Evolutionary conservation across 2,329 filamentous ascomycete genomes (phyloP), one percentile per base, ranked within the genome.

Genomic region (Colletotrichum somersetense): DNA sequence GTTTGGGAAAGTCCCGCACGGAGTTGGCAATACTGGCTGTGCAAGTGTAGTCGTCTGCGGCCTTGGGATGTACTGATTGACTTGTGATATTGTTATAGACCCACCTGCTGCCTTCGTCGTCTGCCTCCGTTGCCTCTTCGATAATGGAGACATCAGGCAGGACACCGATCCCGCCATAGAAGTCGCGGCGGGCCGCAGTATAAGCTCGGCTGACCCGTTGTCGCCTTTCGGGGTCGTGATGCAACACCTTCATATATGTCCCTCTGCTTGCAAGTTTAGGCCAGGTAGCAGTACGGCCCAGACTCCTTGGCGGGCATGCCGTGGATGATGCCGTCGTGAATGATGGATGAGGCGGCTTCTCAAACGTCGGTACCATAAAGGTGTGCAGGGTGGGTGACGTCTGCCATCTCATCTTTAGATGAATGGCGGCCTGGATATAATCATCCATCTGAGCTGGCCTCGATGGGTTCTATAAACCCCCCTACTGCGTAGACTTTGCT

Each of bases 331-430:
- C 30, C 48, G 48, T 8, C 48, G 3, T 50, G 30, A 46, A 11
- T 6, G 20, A 46, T 20, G 44, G 46, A 48, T n/a, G 12, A 48
- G 20, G 46, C 20, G 46, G 46, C 20, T n/a, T 5, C 46, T 48
- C 20, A 23, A 53, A 33, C 26, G 3, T 30, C 6, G 50, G 26
- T 33, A 48, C 26, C 48, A 52, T 16, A 18, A 26, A 52, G 14
- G 23, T 23, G 48, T 30, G 50, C 12, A 20, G 35, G 55, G 18
- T n/a, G 20, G 46, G 7, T 40, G 55, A 16, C 38, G 14, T 57
- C 20, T n/a, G 55, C 35, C 55, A 7, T 57, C 55, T 23, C 35
- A 23, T 57, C 53, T 56, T 56, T 20, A 57, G 55, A 40, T n/a
- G 55, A 57, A 53, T 23, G 55, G 11, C 12, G 35, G n/a, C n/a